phyloP scores from a whole-genome alignment of 768 basidiomycete genomes.

The Chlorophyllum brunneum region DNA sequence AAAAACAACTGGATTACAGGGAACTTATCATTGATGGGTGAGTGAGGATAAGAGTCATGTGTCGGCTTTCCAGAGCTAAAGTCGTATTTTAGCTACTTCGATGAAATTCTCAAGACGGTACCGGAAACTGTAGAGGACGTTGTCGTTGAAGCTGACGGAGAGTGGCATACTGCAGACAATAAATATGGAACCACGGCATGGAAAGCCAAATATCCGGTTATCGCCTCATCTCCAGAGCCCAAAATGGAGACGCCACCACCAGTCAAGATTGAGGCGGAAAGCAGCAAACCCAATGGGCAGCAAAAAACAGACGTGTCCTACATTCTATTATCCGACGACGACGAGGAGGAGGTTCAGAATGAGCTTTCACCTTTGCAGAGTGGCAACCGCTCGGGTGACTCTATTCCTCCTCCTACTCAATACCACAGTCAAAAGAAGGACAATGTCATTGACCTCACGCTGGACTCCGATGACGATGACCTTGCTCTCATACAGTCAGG shows the following conservation, averaged over 20 bases:
- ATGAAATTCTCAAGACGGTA: conserved; percentile 74
- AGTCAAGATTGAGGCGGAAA: conserved; percentile 23
- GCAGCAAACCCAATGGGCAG: conserved; percentile 35
- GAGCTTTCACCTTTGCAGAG: conserved; percentile 67
- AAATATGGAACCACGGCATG: conserved; percentile 75
- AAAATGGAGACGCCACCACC: conserved; percentile 26
- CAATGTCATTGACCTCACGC: conserved; percentile 81
- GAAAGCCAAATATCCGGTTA: conserved; percentile 51
- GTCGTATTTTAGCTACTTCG: conserved; percentile 64
- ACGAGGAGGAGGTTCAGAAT: conserved; percentile 69
- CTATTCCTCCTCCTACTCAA: conserved; percentile 21
- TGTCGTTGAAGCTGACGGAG: conserved; percentile 88
- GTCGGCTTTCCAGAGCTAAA: not conserved
- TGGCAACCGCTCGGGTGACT: conserved; percentile 29
- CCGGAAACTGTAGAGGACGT: conserved; percentile 87
- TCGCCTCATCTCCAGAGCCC: conserved; percentile 24
- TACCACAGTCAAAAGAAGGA: conserved; percentile 28
- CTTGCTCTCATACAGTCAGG: conserved; percentile 30
- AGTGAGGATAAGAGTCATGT: not conserved
- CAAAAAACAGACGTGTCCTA: conserved; percentile 47
- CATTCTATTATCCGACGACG: conserved; percentile 73
- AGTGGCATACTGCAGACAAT: conserved; percentile 93
- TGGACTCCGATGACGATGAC: conserved; percentile 71
- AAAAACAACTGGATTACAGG: conserved; percentile 67
- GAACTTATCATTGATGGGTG: conserved; percentile 94